These are phyloP conservation scores for Lycium ferocissimum DNA, from an alignment of 257 asterid species.

Conservation along the genomic window DNA sequence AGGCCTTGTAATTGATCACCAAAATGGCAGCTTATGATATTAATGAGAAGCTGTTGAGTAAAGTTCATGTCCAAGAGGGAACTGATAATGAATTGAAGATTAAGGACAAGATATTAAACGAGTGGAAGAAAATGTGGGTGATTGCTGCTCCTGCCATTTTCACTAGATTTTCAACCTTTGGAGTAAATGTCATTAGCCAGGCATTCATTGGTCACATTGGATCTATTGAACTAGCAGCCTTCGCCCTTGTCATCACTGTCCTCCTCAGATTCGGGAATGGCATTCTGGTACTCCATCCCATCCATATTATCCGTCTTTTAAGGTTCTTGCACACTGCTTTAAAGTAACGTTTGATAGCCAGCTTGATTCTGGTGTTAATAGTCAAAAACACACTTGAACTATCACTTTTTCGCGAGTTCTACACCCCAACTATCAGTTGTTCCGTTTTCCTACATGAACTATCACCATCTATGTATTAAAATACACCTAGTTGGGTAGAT, in stretches of 20 bases:
- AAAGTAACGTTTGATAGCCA: background rate
- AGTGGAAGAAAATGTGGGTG: constrained; percentile 52
- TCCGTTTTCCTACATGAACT: too few relatives aligned
- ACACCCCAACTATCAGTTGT: too few relatives aligned
- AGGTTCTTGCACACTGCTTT: background rate
- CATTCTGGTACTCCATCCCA: constrained; percentile 38
- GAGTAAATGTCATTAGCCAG: constrained; percentile 50
- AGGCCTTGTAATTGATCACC: constrained; percentile 10
- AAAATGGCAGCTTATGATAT: constrained; percentile 42
- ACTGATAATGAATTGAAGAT: constrained; percentile 22
- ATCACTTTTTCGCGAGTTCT: too few relatives aligned
- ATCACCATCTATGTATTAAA: too few relatives aligned
- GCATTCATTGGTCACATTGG: constrained; percentile 61
- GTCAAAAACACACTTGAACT: too few relatives aligned
- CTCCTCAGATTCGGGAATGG: constrained; percentile 57
- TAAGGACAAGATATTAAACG: constrained; percentile 38
- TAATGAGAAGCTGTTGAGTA: constrained; percentile 31
- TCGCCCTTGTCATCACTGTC: constrained; percentile 51
- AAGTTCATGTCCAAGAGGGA: background rate
- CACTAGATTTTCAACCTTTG: constrained; percentile 54
- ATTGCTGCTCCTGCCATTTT: constrained; percentile 60
- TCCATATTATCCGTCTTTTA: background rate
- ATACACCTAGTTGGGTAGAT: too few relatives aligned
- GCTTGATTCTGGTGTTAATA: too few relatives aligned
- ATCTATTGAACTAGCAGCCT: constrained; percentile 56